A percentile compares a stretch with the other conserved stretches of the same genome.
phyloP scores from a whole-genome alignment of 768 basidiomycete genomes.

The Neoboletus subvelutipes region DNA sequence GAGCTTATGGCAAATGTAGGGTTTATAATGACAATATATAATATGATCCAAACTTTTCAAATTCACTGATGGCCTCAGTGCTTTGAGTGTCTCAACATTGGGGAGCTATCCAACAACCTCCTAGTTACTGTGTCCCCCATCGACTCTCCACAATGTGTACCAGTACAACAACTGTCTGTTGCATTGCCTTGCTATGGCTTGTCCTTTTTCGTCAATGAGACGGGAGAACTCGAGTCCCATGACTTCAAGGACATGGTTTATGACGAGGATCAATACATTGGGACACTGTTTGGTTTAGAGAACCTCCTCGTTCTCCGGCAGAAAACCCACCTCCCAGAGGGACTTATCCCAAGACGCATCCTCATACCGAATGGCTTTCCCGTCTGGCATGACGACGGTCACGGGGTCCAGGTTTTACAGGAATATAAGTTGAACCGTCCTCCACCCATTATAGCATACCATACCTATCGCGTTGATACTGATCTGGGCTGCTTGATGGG shows the following conservation, averaged over 20 bases:
- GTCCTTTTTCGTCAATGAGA: constrained; percentile 35
- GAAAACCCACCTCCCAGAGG: background rate
- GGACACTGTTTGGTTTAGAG: constrained; percentile 42
- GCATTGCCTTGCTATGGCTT: constrained; percentile 38
- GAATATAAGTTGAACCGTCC: no score
- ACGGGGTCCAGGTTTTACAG: background rate
- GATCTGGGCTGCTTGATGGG: constrained; percentile 18
- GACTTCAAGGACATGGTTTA: constrained; percentile 40
- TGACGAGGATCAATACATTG: constrained; percentile 37
- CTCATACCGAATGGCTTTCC: background rate
- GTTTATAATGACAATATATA: no score
- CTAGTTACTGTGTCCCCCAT: constrained; percentile 6
- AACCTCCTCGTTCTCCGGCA: constrained; percentile 30
- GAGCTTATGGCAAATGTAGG: no score
- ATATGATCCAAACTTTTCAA: no score
- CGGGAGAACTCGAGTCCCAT: constrained; percentile 33
- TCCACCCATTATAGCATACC: background rate
- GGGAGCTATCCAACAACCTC: background rate
- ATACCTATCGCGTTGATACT: background rate
- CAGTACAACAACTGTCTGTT: constrained; percentile 8
- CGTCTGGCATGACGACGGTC: background rate
- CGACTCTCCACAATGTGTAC: background rate
- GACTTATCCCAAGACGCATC: background rate
- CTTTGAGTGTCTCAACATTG: background rate
- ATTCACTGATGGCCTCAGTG: no score